These are phyloP conservation scores for Lactarius hengduanensis DNA, from an alignment of 768 basidiomycete genomes.

Conservation along the genomic window DNA sequence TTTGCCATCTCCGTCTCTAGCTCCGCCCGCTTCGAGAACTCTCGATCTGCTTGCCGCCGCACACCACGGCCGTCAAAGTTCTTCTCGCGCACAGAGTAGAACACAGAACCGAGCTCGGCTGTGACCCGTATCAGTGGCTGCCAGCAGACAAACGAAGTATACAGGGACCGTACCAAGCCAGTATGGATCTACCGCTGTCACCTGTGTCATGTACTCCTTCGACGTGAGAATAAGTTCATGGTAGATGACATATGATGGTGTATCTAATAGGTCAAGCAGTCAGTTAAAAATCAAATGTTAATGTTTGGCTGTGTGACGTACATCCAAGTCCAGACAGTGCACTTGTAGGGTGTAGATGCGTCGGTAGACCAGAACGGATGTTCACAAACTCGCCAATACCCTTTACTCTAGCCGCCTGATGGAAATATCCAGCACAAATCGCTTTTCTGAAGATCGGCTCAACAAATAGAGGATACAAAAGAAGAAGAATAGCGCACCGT, in stretches of 20 bases:
- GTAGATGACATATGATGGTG: conserved; percentile 95
- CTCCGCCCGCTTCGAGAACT: conserved; percentile 90
- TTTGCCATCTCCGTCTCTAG: conserved; percentile 89
- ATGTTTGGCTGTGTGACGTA: conserved; percentile 39
- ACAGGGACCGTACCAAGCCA: conserved; percentile 72
- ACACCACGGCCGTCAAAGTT: conserved; percentile 90
- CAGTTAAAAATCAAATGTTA: conserved; percentile 4
- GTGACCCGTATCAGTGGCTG: conserved; percentile 23
- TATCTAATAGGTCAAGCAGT: conserved; percentile 51
- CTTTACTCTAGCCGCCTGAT: conserved; percentile 96
- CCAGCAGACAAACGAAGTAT: neutral
- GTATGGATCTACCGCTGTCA: conserved; percentile 96
- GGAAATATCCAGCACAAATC: conserved; percentile 97
- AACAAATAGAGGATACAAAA: neutral
- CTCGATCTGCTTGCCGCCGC: conserved; percentile 74
- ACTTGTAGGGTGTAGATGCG: conserved; percentile 95
- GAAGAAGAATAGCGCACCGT: conserved; percentile 43
- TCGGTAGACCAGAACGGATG: conserved; percentile 90
- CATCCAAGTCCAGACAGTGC: conserved; percentile 96
- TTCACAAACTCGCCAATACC: conserved; percentile 99
- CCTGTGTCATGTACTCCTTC: conserved; percentile 98
- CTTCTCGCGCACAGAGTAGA: conserved; percentile 98
- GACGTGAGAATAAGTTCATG: conserved; percentile 95
- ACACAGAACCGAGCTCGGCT: conserved; percentile 95
- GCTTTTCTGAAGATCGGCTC: conserved; percentile 66